A percentile compares a stretch with the other conserved stretches of the same genome.
Conservation (phyloP, 164 flowering plant species). For the Protea cynaroides region DNA sequence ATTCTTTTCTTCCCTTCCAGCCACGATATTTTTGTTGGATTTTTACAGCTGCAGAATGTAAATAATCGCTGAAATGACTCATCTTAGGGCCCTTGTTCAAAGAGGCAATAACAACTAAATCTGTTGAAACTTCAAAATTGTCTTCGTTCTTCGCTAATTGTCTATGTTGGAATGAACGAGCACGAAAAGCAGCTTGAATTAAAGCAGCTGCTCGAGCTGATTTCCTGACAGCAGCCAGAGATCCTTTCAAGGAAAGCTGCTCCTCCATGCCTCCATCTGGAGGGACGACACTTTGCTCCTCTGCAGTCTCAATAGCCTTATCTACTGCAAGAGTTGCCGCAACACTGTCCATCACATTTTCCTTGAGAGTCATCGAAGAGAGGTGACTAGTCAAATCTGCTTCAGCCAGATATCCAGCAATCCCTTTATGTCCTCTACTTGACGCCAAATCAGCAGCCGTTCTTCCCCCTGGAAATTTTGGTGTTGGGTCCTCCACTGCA, state of each 20-base stretch:
- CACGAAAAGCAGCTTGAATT: conserved; percentile 53
- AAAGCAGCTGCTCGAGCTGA: conserved; percentile 66
- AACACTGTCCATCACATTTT: conserved; percentile 21
- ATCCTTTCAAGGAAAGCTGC: conserved; percentile 34
- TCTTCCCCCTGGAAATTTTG: conserved; percentile 55
- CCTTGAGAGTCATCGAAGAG: conserved; percentile 26
- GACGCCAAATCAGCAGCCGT: conserved; percentile 83
- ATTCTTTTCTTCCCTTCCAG: conserved; percentile 63
- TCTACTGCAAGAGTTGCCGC: conserved; percentile 34
- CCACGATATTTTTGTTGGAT: conserved; percentile 72
- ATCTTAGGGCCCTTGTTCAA: conserved; percentile 26
- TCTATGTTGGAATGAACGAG: conserved; percentile 42
- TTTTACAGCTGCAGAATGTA: conserved; percentile 53
- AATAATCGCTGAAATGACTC: conserved; percentile 39
- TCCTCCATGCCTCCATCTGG: conserved; percentile 21
- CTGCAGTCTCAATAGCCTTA: conserved; percentile 28
- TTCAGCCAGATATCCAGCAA: conserved; percentile 80
- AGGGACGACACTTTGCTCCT: conserved; percentile 19
- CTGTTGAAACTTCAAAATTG: conserved; percentile 27
- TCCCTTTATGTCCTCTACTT: conserved; percentile 62
- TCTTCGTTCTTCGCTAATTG: conserved; percentile 27
- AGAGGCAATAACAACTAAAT: conserved; percentile 37
- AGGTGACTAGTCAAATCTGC: conserved; percentile 45
- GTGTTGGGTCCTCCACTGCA: conserved; percentile 61
- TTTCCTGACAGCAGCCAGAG: conserved; percentile 57